Conservation (phyloP, 345 rosid species). For the Euphorbia pulcherrima region DNA sequence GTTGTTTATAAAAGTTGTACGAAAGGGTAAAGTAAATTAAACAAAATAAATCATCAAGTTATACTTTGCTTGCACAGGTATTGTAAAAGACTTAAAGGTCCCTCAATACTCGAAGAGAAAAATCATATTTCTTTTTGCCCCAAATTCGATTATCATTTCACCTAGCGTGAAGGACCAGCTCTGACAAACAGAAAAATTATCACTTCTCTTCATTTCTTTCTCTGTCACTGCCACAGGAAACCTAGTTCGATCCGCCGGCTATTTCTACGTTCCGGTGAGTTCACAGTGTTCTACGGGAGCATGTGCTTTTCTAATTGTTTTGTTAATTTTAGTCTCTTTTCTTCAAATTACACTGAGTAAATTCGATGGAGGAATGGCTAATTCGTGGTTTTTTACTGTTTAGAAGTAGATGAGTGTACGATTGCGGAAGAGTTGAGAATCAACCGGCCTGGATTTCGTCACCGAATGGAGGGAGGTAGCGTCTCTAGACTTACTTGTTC, state of each 20-base stretch:
- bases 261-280: slow-evolving; percentile 50
- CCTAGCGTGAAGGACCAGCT: background rate
- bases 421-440: slow-evolving; percentile 55
- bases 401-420: slow-evolving; percentile 58
- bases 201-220: slow-evolving; percentile 1
- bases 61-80: no score
- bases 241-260: slow-evolving; percentile 59
- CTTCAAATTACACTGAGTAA: background rate
- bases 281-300: slow-evolving; percentile 3
- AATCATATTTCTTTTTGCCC: background rate
- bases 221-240: slow-evolving; percentile 40
- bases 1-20: no score
- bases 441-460: slow-evolving; percentile 56
- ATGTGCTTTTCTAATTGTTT: slow-evolving; percentile 1
- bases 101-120: no score
- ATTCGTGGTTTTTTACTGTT: slow-evolving; percentile 17
- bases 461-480: slow-evolving; percentile 99
- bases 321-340: slow-evolving; percentile 12
- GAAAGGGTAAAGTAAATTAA: no score
- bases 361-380: slow-evolving; percentile 4
- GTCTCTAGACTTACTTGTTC: slow-evolving; percentile 79
- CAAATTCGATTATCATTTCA: slow-evolving; percentile 21
- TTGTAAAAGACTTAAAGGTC: no score
- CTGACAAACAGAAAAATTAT: background rate
- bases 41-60: no score